phyloP scores from a whole-genome alignment of 768 basidiomycete species.

The Termitomyces titanicus region DNA sequence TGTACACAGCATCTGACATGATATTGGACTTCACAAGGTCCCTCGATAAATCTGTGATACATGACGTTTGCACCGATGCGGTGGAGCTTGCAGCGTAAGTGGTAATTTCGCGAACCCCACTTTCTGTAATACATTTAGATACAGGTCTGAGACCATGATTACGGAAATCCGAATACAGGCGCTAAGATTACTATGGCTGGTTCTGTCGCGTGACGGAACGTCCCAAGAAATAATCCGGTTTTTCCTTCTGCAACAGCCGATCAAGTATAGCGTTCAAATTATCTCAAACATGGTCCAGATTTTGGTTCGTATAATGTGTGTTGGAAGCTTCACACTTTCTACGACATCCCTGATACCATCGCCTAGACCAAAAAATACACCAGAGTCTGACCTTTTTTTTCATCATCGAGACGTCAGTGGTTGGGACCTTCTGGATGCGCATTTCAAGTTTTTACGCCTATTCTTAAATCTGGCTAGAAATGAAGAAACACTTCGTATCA shows the following conservation, averaged over 20 bases:
- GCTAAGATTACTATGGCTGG: neutral
- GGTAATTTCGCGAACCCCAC: neutral
- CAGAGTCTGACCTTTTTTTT: conserved; percentile 2
- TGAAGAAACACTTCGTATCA: neutral
- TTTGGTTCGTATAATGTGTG: conserved; percentile 2
- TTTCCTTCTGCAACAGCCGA: neutral
- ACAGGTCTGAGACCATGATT: conserved; percentile 5
- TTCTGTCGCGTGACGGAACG: neutral
- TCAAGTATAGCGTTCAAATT: neutral
- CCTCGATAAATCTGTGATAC: conserved; percentile 3
- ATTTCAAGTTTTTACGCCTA: neutral
- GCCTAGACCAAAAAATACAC: neutral
- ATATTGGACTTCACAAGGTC: conserved; percentile 1
- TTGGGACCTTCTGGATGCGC: too few relatives aligned
- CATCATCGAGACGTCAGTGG: neutral
- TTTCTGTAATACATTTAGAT: neutral
- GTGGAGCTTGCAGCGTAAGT: conserved; percentile 9
- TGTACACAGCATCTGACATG: conserved; percentile 1
- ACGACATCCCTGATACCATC: neutral
- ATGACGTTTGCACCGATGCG: conserved; percentile 8
- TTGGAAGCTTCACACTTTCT: neutral
- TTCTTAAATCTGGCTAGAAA: conserved; percentile 3
- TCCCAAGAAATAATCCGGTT: conserved; percentile 1
- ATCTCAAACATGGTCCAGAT: conserved; percentile 2
- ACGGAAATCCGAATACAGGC: neutral